phyloP scores from a whole-genome alignment of 768 basidiomycete genomes.

The Nevesoporus exiguus region DNA sequence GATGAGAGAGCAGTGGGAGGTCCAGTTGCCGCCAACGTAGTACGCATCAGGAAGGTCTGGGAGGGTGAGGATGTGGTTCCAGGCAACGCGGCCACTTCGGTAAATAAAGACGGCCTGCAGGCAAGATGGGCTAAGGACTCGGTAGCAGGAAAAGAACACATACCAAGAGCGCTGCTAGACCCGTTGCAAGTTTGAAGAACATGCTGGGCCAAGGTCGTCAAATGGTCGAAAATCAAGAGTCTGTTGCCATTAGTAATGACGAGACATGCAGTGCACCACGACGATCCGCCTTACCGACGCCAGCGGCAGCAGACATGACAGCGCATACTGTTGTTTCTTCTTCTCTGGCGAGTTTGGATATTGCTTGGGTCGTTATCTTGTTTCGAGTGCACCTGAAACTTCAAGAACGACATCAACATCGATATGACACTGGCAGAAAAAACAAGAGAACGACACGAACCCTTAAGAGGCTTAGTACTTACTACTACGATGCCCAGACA shows the following conservation, averaged over 20 bases:
- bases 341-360: no score
- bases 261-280: no score
- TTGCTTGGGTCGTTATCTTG: no score
- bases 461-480: not conserved
- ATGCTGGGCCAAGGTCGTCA: no score
- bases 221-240: not conserved
- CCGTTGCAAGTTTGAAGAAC: conserved; percentile 9
- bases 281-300: no score
- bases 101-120: conserved; percentile 43
- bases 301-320: no score
- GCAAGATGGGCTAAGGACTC: not conserved
- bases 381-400: no score
- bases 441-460: not conserved
- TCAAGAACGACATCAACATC: no score
- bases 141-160: not conserved
- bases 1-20: conserved; percentile 43
- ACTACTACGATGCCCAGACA: not conserved
- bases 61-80: conserved; percentile 40
- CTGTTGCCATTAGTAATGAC: no score
- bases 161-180: conserved; percentile 12
- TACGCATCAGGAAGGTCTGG: conserved; percentile 49
- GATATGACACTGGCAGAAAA: no score
- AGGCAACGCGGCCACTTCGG: conserved; percentile 40
- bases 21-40: conserved; percentile 48
- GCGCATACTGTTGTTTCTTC: no score